phyloP scores from a whole-genome alignment of 148 eudicot species.

The Pouteria glomerata region DNA sequence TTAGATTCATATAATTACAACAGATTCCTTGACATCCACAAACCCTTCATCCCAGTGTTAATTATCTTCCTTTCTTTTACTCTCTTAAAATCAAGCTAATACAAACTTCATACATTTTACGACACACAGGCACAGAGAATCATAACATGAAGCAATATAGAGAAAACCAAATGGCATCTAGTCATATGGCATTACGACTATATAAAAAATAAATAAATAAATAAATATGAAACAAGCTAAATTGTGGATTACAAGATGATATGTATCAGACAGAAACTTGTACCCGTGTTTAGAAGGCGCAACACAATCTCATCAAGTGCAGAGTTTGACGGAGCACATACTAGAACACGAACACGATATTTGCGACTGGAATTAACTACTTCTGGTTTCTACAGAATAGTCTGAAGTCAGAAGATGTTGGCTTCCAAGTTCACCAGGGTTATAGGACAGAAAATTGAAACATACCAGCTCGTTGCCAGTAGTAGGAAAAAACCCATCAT shows the following conservation, averaged over 20 bases:
- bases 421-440: conserved; percentile 7
- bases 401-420: conserved; percentile 12
- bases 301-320: conserved; percentile 97
- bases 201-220: no score
- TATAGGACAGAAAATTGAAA: conserved; percentile 1
- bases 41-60: not conserved
- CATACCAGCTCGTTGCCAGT: conserved; percentile 84
- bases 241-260: no score
- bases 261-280: not conserved
- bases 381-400: conserved; percentile 77
- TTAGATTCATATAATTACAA: no score
- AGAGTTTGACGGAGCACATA: conserved; percentile 99
- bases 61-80: not conserved
- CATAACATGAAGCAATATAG: not conserved
- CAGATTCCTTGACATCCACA: not conserved
- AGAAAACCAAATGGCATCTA: not conserved
- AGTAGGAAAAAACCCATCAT: conserved; percentile 84
- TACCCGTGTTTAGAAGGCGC: conserved; percentile 79
- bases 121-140: not conserved
- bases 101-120: not conserved
- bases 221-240: no score
- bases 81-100: not conserved
- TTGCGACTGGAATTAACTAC: conserved; percentile 80
- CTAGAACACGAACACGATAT: conserved; percentile 91
- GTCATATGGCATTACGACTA: not conserved